These are phyloP conservation scores for Neurospora sp. DNA, from an alignment of 2,329 filamentous ascomycete species.

Conservation along the genomic window DNA sequence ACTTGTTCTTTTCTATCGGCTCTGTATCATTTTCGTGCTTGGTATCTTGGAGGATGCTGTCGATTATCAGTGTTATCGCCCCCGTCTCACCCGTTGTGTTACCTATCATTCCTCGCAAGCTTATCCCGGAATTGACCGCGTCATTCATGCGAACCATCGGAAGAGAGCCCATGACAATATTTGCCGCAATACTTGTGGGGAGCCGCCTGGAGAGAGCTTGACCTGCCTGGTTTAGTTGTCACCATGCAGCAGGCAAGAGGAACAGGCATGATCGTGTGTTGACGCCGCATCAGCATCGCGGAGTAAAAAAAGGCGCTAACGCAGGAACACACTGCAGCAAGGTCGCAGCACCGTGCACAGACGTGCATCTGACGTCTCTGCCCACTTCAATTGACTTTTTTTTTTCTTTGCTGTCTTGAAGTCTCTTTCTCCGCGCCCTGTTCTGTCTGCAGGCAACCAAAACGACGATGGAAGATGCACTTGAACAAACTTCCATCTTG, in stretches of 20 bases:
- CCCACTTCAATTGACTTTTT: neutral
- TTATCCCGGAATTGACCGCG: neutral
- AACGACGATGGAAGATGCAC: neutral
- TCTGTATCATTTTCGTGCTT: neutral
- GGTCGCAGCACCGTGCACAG: neutral
- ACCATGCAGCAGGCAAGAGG: neutral
- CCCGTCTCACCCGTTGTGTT: neutral
- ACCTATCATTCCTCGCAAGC: neutral
- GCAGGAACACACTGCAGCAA: neutral
- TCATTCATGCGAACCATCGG: neutral
- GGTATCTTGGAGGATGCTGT: neutral
- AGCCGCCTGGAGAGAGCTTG: neutral
- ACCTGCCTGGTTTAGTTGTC: neutral
- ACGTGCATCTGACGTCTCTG: neutral
- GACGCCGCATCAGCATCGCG: neutral
- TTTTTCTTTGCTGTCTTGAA: neutral
- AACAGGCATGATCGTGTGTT: neutral
- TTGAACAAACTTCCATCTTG: neutral
- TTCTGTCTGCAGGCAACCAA: neutral
- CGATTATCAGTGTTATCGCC: neutral
- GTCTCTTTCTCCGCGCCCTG: neutral
- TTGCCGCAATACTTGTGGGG: neutral
- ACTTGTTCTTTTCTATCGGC: neutral
- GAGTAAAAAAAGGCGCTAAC: neutral
- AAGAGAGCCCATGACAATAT: neutral